Evolutionary conservation across 495 filamentous ascomycete genomes (phyloP).

Genomic region (Xylaria longipes): DNA sequence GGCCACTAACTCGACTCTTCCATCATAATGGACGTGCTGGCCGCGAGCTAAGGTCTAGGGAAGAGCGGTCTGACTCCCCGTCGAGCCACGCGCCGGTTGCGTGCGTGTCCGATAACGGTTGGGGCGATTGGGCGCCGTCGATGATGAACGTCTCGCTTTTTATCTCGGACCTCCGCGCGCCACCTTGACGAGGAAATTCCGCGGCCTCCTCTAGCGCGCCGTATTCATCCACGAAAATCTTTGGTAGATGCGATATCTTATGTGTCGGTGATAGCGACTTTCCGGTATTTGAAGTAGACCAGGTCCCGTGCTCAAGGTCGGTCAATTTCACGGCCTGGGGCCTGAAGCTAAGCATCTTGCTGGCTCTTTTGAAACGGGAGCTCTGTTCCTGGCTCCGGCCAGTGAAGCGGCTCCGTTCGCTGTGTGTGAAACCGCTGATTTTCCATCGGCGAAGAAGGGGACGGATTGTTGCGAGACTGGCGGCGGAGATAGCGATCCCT

Average conservation of each 20-base stretch:
- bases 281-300: conserved; percentile 23
- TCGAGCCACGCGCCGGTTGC: conserved; percentile 36
- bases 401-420: conserved; percentile 32
- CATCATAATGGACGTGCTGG: neutral
- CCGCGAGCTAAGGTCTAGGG: neutral
- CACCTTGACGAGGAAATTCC: neutral
- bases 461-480: conserved; percentile 49
- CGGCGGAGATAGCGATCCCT: conserved; percentile 50
- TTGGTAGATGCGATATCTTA: conserved; percentile 33
- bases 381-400: conserved; percentile 25
- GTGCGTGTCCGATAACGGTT: conserved; percentile 12
- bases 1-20: neutral
- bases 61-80: conserved; percentile 23
- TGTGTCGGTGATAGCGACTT: conserved; percentile 23
- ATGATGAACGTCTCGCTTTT: conserved; percentile 39
- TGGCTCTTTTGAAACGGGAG: conserved; percentile 31
- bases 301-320: conserved; percentile 31
- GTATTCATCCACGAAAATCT: conserved; percentile 34
- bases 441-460: conserved; percentile 47
- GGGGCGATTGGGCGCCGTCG: conserved; percentile 26
- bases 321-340: conserved; percentile 37
- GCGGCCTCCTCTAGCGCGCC: conserved; percentile 11
- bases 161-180: conserved; percentile 22
- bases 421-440: conserved; percentile 42
- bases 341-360: conserved; percentile 39